Evolutionary conservation across 2,329 filamentous ascomycete species (phyloP), one percentile per base, ranked within the genome.

Genomic region (Aureobasidium sp.): DNA sequence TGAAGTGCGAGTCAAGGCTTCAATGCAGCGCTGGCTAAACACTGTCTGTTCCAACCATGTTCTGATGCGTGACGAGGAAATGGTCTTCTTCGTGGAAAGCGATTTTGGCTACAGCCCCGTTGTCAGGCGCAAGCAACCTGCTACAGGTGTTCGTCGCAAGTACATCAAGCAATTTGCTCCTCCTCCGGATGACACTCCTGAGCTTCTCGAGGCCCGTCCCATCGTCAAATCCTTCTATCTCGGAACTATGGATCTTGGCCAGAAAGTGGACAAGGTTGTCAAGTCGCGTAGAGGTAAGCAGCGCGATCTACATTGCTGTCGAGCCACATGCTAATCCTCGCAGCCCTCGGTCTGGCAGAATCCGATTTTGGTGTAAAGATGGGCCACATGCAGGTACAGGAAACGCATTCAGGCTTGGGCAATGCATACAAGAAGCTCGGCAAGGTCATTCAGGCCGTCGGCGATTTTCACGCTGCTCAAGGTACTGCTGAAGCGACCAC

Each of bases 31-130:
- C 72, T 99, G 94, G 94, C 82, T 99, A 69, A 97, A 96, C 74
- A 89, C 90, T 63, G 88, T 99, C 23, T 96, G 94, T 77, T 85
- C 84, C 70, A 97, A 94, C 68, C 92, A 97, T 39, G 87, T 95
- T 1, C 83, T 99, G 8, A 96, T 96, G 80, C 86, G 89, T 65
- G 94, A 99, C 72, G 93, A 97, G 65, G 94, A 99, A 77, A 93
- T 97, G 86, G 86, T 97, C 5, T 87, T 97, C 64, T 99, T 99
- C 70, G 91, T 99, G n/a, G 94, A 99, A 77, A 96, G 91, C 72
- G 94, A 99, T 74, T 97, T 97, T 74, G 94, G 94, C 44, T 99
- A 99, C 76, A 97, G 91, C 70, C 94, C 94, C 1, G 89, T 97
- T 71, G 87, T 97, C 51, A 88, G 93, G 74, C 91, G 91, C 82